A percentile compares a stretch with the other conserved stretches of the same genome.
Evolutionary conservation across 2,329 filamentous ascomycete genomes (phyloP).

Genomic region (Lasiodiplodia sp.): DNA sequence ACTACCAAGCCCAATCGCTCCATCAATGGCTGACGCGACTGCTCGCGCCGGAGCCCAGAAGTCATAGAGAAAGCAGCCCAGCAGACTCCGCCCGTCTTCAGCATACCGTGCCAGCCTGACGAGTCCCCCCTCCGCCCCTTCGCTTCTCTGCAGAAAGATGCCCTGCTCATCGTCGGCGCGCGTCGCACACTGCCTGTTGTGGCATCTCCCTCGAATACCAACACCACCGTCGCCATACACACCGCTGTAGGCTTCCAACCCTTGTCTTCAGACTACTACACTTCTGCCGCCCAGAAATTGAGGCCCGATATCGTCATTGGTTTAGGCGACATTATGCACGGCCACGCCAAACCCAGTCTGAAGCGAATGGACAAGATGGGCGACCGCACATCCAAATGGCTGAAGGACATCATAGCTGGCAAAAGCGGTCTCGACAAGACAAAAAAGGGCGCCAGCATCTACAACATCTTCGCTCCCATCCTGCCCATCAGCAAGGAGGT

Average conservation of each 20-base stretch:
- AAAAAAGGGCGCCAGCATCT: constrained; percentile 32
- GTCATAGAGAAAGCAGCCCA: constrained; percentile 67
- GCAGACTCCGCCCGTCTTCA: constrained; percentile 60
- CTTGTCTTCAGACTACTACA: constrained; percentile 74
- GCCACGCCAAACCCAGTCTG: constrained; percentile 62
- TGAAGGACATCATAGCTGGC: constrained; percentile 68
- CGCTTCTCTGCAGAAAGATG: constrained; percentile 71
- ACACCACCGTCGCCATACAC: constrained; percentile 75
- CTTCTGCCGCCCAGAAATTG: constrained; percentile 67
- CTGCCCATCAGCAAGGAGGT: constrained; percentile 76
- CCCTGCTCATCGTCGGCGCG: constrained; percentile 75
- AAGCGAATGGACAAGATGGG: constrained; percentile 85
- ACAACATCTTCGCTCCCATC: constrained; percentile 66
- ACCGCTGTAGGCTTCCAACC: constrained; percentile 86
- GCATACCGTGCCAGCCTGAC: constrained; percentile 48
- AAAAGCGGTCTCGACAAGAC: constrained; percentile 36
- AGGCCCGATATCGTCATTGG: constrained; percentile 82
- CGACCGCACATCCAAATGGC: constrained; percentile 84
- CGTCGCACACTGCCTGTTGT: constrained; percentile 78
- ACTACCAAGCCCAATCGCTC: neutral
- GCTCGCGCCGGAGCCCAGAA: constrained; percentile 53
- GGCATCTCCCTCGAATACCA: constrained; percentile 72
- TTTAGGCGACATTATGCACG: constrained; percentile 75
- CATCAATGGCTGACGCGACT: constrained; percentile 46
- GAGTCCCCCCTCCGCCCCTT: constrained; percentile 75